Conservation (phyloP, 179 eudicot genomes). For the Heliamphora pulchella region DNA sequence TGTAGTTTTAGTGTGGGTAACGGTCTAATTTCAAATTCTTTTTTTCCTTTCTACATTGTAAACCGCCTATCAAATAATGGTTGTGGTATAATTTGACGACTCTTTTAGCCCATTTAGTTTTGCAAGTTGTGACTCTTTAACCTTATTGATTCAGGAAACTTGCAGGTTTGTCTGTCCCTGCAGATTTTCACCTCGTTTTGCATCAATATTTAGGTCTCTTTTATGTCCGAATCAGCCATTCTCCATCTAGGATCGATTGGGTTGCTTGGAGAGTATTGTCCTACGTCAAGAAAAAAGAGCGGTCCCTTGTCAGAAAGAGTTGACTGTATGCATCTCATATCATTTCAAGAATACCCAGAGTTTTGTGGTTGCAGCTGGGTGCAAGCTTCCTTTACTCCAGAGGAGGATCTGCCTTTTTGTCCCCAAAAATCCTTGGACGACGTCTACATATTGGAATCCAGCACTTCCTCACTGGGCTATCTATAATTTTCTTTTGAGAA, state of each 20-base stretch:
- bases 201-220: constrained; percentile 33
- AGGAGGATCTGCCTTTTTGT: constrained; percentile 12
- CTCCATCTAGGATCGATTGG: constrained; percentile 47
- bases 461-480: constrained; percentile 1
- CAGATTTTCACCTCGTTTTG: background rate
- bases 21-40: too few species aligned
- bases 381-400: constrained; percentile 32
- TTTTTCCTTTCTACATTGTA: background rate
- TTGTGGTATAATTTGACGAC: background rate
- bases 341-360: constrained; percentile 27
- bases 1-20: too few species aligned
- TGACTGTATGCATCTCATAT: constrained; percentile 57
- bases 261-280: constrained; percentile 69
- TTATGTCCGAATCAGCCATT: constrained; percentile 59
- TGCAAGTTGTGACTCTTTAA: background rate
- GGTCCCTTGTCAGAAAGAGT: constrained; percentile 22
- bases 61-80: background rate
- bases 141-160: constrained; percentile 15
- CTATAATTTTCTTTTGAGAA: background rate
- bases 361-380: constrained; percentile 38
- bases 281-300: constrained; percentile 41
- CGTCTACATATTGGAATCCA: constrained; percentile 11
- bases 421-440: constrained; percentile 11
- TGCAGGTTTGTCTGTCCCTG: constrained; percentile 8
- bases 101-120: background rate